These are phyloP conservation scores for Phlyctochytrium bullatum DNA, from an alignment of 192 early-diverging fungal genomes.

Conservation along the genomic window DNA sequence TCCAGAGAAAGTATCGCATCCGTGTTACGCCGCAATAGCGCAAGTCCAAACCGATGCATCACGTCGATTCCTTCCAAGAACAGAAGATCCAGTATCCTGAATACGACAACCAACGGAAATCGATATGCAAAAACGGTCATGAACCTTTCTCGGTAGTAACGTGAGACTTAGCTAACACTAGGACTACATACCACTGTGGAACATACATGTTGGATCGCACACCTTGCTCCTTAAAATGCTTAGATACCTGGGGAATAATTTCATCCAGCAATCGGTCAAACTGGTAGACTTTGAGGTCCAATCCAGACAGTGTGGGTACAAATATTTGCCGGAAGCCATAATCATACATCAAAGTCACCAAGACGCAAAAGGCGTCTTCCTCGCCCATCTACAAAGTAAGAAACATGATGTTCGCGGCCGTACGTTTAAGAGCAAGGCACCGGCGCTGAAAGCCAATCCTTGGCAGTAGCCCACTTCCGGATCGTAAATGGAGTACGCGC, in stretches of 20 bases:
- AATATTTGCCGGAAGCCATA: constrained; percentile 90
- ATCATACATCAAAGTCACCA: constrained; percentile 86
- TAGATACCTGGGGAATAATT: constrained; percentile 71
- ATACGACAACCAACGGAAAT: constrained; percentile 86
- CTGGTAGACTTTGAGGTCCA: constrained; percentile 85
- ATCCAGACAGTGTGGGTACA: constrained; percentile 81
- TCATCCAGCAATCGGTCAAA: constrained; percentile 86
- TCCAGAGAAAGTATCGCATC: constrained; percentile 74
- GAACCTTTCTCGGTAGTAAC: too few species aligned
- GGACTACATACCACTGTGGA: constrained; percentile 95
- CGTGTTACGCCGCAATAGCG: constrained; percentile 81
- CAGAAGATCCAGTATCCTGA: constrained; percentile 88
- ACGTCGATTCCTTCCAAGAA: constrained; percentile 91
- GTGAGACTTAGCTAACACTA: too few species aligned
- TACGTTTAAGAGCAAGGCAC: constrained; percentile 86
- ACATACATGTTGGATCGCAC: constrained; percentile 94
- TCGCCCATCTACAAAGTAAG: constrained; percentile 99
- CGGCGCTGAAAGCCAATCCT: constrained; percentile 90
- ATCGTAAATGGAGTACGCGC: constrained; percentile 91
- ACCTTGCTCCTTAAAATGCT: constrained; percentile 81
- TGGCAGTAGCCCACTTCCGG: constrained; percentile 96
- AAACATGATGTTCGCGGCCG: too few species aligned
- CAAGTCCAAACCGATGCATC: constrained; percentile 80
- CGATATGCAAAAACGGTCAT: constrained; percentile 98
- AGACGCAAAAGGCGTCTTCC: constrained; percentile 92